Conservation (phyloP, 352 stramenopile species). For the Phytopythium cucurbitacearum region DNA sequence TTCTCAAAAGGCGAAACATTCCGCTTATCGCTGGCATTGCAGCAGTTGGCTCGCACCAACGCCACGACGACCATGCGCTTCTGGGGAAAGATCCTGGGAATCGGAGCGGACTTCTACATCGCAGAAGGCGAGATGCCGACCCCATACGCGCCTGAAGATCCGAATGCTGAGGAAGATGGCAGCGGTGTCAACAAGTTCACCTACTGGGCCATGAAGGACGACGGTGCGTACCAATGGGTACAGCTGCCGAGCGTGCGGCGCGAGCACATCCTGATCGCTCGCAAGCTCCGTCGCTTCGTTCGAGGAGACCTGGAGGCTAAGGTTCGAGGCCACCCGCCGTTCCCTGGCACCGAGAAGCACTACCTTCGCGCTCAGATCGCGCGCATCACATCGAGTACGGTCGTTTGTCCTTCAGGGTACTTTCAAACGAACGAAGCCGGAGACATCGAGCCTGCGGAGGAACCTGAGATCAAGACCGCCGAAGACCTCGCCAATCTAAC, state of each 20-base stretch:
- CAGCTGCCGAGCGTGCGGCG: conserved; percentile 72
- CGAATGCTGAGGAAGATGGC: conserved; percentile 58
- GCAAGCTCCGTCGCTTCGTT: conserved; percentile 78
- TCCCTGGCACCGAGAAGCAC: conserved; percentile 83
- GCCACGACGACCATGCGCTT: conserved; percentile 75
- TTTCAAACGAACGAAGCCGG: conserved; percentile 74
- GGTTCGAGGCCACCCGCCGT: conserved; percentile 80
- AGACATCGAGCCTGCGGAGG: conserved; percentile 63
- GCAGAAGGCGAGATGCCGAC: conserved; percentile 65
- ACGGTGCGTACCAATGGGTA: conserved; percentile 77
- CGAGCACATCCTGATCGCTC: conserved; percentile 73
- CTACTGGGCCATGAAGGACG: conserved; percentile 87
- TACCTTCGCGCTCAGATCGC: conserved; percentile 89
- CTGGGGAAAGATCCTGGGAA: conserved; percentile 84
- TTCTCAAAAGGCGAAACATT: conserved; percentile 77
- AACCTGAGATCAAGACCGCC: conserved; percentile 69
- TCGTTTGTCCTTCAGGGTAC: conserved; percentile 81
- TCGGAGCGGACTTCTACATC: conserved; percentile 78
- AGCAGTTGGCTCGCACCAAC: conserved; percentile 50
- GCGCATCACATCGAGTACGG: conserved; percentile 77
- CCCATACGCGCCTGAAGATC: conserved; percentile 55
- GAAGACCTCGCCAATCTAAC: conserved; percentile 62
- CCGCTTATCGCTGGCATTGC: conserved; percentile 56
- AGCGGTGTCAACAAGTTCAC: conserved; percentile 85
- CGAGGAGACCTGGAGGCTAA: conserved; percentile 79